phyloP scores from a whole-genome alignment of 495 filamentous ascomycete species.

The Penicillium argentinense region DNA sequence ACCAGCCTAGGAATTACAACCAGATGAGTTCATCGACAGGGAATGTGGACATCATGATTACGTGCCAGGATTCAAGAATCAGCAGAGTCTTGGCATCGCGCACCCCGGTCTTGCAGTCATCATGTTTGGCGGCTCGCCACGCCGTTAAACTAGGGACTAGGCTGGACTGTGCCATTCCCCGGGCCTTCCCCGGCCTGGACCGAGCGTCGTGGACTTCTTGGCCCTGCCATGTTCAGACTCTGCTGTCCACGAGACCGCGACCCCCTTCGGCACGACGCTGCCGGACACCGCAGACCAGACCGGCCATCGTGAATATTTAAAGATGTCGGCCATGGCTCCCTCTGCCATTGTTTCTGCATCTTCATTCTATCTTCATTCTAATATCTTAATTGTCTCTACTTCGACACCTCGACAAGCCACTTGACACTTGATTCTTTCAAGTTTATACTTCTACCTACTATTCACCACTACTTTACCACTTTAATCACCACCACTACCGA shows the following conservation, averaged over 20 bases:
- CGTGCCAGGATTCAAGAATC: too few relatives aligned
- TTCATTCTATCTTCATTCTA: neutral
- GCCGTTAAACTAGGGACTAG: neutral
- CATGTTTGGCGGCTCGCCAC: neutral
- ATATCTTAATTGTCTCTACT: neutral
- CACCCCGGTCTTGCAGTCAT: too few relatives aligned
- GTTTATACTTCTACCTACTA: conserved; percentile 1
- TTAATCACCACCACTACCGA: conserved; percentile 1
- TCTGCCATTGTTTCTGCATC: neutral
- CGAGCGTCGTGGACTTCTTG: conserved; percentile 6
- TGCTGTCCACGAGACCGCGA: conserved; percentile 27
- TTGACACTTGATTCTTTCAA: too few relatives aligned
- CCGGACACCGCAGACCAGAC: too few relatives aligned
- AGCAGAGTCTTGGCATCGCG: too few relatives aligned
- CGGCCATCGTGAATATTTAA: too few relatives aligned
- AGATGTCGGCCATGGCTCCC: neutral
- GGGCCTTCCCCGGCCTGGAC: neutral
- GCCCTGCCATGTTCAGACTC: conserved; percentile 9
- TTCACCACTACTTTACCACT: conserved; percentile 2
- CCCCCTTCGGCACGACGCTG: neutral
- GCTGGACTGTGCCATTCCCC: neutral
- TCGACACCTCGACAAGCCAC: too few relatives aligned
- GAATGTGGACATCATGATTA: too few relatives aligned
- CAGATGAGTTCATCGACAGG: too few relatives aligned
- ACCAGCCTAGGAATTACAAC: too few relatives aligned